These are phyloP conservation scores for Cyathus striatus DNA, from an alignment of 768 basidiomycete species.

Conservation along the genomic window DNA sequence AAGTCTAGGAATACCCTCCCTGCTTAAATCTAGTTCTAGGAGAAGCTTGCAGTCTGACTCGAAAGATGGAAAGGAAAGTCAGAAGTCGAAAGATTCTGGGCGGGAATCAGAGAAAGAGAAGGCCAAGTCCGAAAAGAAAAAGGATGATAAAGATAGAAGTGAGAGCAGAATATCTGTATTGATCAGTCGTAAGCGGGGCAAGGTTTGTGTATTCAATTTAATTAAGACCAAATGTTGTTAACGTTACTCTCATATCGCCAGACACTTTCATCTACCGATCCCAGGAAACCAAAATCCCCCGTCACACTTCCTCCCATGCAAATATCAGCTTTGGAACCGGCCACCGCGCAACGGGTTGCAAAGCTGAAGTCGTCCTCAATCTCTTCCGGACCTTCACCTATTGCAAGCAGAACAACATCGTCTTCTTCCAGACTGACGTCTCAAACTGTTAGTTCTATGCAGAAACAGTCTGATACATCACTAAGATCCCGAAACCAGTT, in stretches of 20 bases:
- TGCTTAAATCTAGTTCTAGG: slow-evolving; percentile 82
- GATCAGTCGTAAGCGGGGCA: slow-evolving; percentile 87
- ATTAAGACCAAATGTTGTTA: too few relatives aligned
- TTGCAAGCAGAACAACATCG: too few relatives aligned
- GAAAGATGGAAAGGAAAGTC: slow-evolving; percentile 48
- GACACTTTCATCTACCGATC: slow-evolving; percentile 82
- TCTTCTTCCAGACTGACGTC: slow-evolving; percentile 69
- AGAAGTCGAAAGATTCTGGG: slow-evolving; percentile 42
- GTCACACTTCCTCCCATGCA: slow-evolving; percentile 87
- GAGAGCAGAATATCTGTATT: slow-evolving; percentile 86
- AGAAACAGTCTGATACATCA: slow-evolving; percentile 81
- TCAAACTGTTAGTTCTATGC: slow-evolving; percentile 82
- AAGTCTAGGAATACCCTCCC: slow-evolving; percentile 73
- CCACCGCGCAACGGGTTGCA: slow-evolving; percentile 82
- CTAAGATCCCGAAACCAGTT: slow-evolving; percentile 71
- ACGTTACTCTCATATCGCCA: slow-evolving; percentile 25
- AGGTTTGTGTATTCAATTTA: too few relatives aligned
- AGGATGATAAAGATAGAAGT: slow-evolving; percentile 84
- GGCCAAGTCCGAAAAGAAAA: slow-evolving; percentile 34
- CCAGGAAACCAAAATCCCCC: slow-evolving; percentile 66
- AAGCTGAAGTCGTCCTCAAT: slow-evolving; percentile 62
- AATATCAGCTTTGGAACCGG: slow-evolving; percentile 75
- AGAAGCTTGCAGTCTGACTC: slow-evolving; percentile 71
- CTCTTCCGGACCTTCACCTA: slow-evolving; percentile 33
- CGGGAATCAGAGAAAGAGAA: slow-evolving; percentile 45